phyloP scores from a whole-genome alignment of 2,329 filamentous ascomycete species.

The Phoma herbarum region DNA sequence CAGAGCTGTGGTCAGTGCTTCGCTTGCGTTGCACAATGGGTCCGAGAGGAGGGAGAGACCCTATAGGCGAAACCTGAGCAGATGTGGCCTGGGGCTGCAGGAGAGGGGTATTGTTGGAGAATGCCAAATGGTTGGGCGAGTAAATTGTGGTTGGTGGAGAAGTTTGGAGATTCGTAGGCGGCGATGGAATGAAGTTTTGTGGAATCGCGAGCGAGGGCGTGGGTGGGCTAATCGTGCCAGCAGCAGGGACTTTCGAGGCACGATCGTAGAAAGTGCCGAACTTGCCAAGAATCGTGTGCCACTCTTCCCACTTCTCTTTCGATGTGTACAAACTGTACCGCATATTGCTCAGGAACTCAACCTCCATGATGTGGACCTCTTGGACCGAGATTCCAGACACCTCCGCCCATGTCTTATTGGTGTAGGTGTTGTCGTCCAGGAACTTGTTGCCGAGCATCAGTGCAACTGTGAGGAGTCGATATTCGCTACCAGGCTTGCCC shows the following conservation, averaged over 20 bases:
- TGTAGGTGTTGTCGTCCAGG: slow-evolving; percentile 98
- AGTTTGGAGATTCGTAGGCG: slow-evolving; percentile 59
- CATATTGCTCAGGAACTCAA: slow-evolving; percentile 99
- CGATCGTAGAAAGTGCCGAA: slow-evolving; percentile 85
- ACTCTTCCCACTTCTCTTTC: slow-evolving; percentile 83
- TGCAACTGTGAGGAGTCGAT: slow-evolving; percentile 88
- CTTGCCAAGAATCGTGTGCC: slow-evolving; percentile 82
- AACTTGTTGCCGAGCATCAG: slow-evolving; percentile 99
- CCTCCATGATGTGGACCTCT: slow-evolving; percentile 99
- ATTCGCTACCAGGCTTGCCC: slow-evolving; percentile 92
- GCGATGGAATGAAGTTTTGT: slow-evolving; percentile 59
- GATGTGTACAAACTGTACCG: slow-evolving; percentile 91
- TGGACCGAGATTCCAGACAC: slow-evolving; percentile 92
- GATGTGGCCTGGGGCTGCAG: slow-evolving; percentile 53
- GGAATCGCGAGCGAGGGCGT: slow-evolving; percentile 52
- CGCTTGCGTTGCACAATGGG: slow-evolving; percentile 62
- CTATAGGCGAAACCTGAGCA: slow-evolving; percentile 56
- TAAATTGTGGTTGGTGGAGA: slow-evolving; percentile 58
- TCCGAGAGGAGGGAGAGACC: slow-evolving; percentile 53
- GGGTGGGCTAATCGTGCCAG: slow-evolving; percentile 50
- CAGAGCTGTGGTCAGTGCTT: slow-evolving; percentile 63
- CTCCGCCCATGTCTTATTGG: slow-evolving; percentile 99
- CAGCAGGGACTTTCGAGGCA: slow-evolving; percentile 62
- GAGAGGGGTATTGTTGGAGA: slow-evolving; percentile 52
- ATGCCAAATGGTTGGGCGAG: slow-evolving; percentile 55